Evolutionary conservation across 352 stramenopile genomes (phyloP).

Genomic region (Phytophthora pluvialis): DNA sequence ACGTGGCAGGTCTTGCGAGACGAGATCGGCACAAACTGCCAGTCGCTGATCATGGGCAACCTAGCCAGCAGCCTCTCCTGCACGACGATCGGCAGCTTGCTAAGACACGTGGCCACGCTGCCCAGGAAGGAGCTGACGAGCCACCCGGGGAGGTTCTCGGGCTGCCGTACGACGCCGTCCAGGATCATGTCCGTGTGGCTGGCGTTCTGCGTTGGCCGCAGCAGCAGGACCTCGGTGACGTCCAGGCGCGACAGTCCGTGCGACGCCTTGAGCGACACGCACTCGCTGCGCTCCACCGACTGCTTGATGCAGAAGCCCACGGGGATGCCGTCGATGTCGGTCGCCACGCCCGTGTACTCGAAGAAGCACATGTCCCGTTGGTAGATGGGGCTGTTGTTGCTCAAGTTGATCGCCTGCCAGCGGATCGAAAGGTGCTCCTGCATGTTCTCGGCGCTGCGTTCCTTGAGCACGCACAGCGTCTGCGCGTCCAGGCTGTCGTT

Average conservation of each 20-base stretch:
- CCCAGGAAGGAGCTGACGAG: conserved; percentile 52
- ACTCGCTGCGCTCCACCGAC: conserved; percentile 62
- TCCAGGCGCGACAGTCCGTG: conserved; percentile 63
- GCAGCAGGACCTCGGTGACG: conserved; percentile 58
- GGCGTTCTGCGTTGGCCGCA: conserved; percentile 46
- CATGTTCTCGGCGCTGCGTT: conserved; percentile 47
- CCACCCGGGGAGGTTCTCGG: conserved; percentile 46
- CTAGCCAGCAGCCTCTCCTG: conserved; percentile 52
- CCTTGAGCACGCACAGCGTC: conserved; percentile 61
- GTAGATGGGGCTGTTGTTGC: conserved; percentile 51
- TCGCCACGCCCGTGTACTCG: conserved; percentile 72
- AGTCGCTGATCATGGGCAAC: conserved; percentile 58
- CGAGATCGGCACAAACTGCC: conserved; percentile 46
- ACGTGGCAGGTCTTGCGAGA: conserved; percentile 72
- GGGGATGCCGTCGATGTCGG: conserved; percentile 55
- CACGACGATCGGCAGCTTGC: conserved; percentile 60
- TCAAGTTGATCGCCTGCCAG: conserved; percentile 73
- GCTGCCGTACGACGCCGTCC: conserved; percentile 49
- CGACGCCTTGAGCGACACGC: conserved; percentile 63
- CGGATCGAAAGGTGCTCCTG: conserved; percentile 74
- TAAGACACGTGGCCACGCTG: conserved; percentile 41
- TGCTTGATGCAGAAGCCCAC: conserved; percentile 73
- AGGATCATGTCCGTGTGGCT: conserved; percentile 65
- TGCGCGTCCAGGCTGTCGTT: conserved; percentile 67
- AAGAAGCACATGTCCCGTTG: conserved; percentile 74